Percentiles rank a stretch among this genome's conserved stretches.
These are phyloP conservation scores for Flueggea neowawraea DNA, from an alignment of 441 rosid genomes.

Conservation along the genomic window DNA sequence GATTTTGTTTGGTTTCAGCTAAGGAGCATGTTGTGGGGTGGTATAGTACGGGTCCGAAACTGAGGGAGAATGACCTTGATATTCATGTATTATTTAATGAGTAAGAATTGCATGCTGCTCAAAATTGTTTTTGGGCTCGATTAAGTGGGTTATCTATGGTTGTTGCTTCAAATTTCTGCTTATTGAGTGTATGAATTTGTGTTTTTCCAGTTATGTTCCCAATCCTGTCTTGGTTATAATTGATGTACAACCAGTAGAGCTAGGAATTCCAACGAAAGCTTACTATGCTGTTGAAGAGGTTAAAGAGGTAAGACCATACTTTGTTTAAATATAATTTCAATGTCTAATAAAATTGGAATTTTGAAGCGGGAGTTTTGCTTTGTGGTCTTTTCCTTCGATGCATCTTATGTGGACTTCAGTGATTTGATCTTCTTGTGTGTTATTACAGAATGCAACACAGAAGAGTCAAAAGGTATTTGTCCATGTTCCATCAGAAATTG, in stretches of 20 bases:
- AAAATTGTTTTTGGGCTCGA: no score
- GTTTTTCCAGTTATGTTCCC: constrained; percentile 62
- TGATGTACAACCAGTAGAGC: constrained; percentile 81
- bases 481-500: constrained; percentile 84
- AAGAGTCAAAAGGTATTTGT: constrained; percentile 94
- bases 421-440: neutral
- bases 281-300: constrained; percentile 89
- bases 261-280: constrained; percentile 84
- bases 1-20: constrained; percentile 38
- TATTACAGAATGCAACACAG: constrained; percentile 81
- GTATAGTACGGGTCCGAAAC: constrained; percentile 90
- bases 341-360: neutral
- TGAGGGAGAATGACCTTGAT: constrained; percentile 79
- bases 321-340: neutral
- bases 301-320: constrained; percentile 52
- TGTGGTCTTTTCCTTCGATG: no score
- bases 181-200: constrained; percentile 1
- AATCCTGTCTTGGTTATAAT: constrained; percentile 85
- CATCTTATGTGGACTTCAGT: neutral
- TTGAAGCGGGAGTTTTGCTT: neutral
- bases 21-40: constrained; percentile 97
- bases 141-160: neutral
- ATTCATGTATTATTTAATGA: constrained; percentile 59
- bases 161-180: neutral
- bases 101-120: constrained; percentile 23